Evolutionary conservation across 139 green algal genomes (phyloP).

Genomic region (Astrephomene gubernaculifera): DNA sequence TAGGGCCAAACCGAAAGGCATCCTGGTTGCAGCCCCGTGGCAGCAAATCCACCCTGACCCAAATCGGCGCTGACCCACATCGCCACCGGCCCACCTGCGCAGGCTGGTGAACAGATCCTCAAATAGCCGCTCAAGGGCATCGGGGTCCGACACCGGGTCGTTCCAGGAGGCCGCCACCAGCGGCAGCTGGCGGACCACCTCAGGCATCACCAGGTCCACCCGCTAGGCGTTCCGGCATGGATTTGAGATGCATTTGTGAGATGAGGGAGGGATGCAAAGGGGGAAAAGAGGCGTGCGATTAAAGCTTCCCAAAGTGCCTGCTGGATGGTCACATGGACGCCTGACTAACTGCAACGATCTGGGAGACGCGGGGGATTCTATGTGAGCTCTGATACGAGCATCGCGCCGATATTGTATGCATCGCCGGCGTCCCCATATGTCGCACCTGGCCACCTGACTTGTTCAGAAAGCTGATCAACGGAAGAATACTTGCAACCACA

Average conservation of each 20-base stretch:
- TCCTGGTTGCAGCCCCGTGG: neutral
- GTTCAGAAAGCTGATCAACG: constrained; percentile 42
- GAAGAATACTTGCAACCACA: neutral
- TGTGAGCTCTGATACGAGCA: neutral
- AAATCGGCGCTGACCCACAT: neutral
- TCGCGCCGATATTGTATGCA: neutral
- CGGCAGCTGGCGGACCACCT: constrained; percentile 18
- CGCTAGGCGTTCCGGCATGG: neutral
- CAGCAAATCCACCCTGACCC: neutral
- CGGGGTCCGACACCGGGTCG: neutral
- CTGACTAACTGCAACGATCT: too few species aligned
- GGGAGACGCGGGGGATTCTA: neutral
- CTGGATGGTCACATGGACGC: too few species aligned
- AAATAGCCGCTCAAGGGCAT: neutral
- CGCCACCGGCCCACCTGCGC: neutral
- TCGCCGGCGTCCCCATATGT: neutral
- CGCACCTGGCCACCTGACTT: constrained; percentile 41
- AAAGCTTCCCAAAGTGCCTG: too few species aligned
- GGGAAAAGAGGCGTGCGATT: neutral
- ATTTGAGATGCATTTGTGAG: too few species aligned
- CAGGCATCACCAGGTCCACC: constrained; percentile 38
- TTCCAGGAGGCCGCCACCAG: neutral
- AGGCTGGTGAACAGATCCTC: constrained; percentile 25
- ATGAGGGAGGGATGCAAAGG: neutral
- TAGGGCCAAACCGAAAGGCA: neutral